Conservation (phyloP, 805 yeast species). For the Blastobotrys parvus region DNA sequence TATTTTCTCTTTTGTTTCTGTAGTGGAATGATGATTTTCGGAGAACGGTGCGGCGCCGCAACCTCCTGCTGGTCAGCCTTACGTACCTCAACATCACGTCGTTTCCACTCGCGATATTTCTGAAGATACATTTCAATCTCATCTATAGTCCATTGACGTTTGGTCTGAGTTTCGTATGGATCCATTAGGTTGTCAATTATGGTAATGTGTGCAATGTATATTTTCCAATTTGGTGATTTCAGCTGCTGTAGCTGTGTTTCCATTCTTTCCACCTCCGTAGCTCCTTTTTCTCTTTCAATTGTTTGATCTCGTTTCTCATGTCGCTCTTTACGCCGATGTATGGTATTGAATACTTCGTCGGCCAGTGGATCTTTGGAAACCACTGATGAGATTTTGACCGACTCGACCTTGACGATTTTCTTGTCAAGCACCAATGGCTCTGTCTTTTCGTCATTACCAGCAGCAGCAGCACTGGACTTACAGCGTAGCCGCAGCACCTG, state of each 20-base stretch:
- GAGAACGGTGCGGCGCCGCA: background rate
- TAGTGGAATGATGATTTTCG: too few relatives aligned
- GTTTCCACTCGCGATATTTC: conserved; percentile 18
- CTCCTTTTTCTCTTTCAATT: conserved; percentile 45
- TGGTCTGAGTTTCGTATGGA: conserved; percentile 41
- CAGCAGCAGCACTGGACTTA: background rate
- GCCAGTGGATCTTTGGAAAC: conserved; percentile 36
- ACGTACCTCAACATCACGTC: background rate
- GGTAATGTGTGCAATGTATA: conserved; percentile 40
- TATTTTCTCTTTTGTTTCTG: background rate
- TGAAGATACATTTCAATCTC: conserved; percentile 34
- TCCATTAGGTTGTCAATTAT: conserved; percentile 41
- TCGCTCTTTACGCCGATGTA: conserved; percentile 53
- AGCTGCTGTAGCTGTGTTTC: conserved; percentile 36
- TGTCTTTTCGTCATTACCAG: too few relatives aligned
- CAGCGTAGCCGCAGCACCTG: background rate
- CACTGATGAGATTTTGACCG: background rate
- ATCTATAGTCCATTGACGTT: conserved; percentile 42
- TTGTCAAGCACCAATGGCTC: too few relatives aligned
- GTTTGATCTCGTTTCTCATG: conserved; percentile 55
- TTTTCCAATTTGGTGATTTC: conserved; percentile 40
- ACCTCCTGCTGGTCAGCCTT: background rate
- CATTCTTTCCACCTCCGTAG: conserved; percentile 48
- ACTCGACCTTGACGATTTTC: background rate
- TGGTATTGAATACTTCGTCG: conserved; percentile 36